Base-by-base conservation (phyloP, 2,329 filamentous ascomycete genomes). In the Colletotrichum costaricense region DNA sequence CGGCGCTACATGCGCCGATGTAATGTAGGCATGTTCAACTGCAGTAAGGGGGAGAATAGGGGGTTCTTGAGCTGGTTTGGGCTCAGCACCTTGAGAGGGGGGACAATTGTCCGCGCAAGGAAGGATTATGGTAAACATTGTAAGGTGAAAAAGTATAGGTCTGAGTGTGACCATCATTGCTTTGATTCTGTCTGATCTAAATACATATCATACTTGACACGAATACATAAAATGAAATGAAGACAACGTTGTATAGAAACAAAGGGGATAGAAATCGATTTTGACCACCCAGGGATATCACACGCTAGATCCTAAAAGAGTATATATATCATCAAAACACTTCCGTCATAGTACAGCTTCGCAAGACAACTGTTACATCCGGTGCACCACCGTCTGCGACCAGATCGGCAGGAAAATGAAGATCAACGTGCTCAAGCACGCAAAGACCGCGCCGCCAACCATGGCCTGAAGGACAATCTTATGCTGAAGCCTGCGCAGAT, bases 321-420 rank as follows among this genome's bases (percentile, higher is more conserved):
- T 42, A 42, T 42, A 38, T 35, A 24, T 22, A 35, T 6, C 19
- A 2, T 33, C 19, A 19, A 22, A 46, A 24, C 4, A 28, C 14
- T 24, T 35, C n/a, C n/a, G 14, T 14, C 30, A 8, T 11, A 2
- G 7, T n/a, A 52, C 5, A 22, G 14, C 1, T 5, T 9, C 26
- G 2, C 16, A 28, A 2, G 19, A 16, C 11, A 16, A 5, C 12
- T 7, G 9, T 64, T 16, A 70, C 0, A 26, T 46, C 2, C 22
- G 12, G 4, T 24, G 38, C 22, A 64, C 11, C 16, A 26, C 30
- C 3, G 80, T 82, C 75, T 85, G 78, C 66, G 76, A 79, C 85
- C 85, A 86, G 11, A 86, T 78, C 3, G 85, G 85, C 73, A 87
- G 63, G 59, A 84, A 84, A 33, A 87, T 80, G 71, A 86, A 87